Evolutionary conservation across 2,329 filamentous ascomycete genomes (phyloP).

Genomic region (Botrytis medusae): DNA sequence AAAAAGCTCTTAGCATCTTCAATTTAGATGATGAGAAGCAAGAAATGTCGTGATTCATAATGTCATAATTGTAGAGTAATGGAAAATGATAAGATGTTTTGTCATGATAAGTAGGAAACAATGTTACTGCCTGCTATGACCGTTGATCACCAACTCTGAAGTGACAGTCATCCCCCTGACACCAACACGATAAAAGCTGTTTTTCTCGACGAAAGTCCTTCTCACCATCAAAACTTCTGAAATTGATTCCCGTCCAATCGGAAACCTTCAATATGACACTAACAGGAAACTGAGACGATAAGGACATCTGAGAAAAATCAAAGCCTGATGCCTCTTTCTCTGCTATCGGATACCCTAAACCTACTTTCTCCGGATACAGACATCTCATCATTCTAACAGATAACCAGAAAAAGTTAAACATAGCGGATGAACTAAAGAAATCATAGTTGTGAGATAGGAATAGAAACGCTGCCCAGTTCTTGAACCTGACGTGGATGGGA

Average conservation of each 20-base stretch:
- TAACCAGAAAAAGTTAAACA: neutral
- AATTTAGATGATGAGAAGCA: rapidly evolving
- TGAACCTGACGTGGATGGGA: neutral
- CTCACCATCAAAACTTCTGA: neutral
- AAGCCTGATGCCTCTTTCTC: neutral
- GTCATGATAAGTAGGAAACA: rapidly evolving
- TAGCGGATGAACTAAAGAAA: neutral
- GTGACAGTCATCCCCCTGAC: too few species aligned
- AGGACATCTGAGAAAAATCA: neutral
- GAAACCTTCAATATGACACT: neutral
- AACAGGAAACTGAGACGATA: neutral
- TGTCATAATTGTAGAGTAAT: neutral
- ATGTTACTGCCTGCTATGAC: neutral
- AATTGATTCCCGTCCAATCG: neutral
- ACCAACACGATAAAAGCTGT: neutral
- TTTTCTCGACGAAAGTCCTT: neutral
- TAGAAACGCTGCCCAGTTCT: neutral
- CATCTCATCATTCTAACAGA: neutral
- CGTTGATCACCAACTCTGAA: neutral
- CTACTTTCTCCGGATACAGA: neutral
- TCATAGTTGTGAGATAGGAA: neutral
- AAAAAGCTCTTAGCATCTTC: neutral
- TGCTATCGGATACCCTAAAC: neutral
- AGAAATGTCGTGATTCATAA: neutral
- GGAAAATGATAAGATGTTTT: neutral